A percentile compares a stretch with the other conserved stretches of the same genome.
These are phyloP conservation scores for Rhynchospora pubera DNA, from an alignment of 176 grass and related monocot genomes.

Conservation along the genomic window DNA sequence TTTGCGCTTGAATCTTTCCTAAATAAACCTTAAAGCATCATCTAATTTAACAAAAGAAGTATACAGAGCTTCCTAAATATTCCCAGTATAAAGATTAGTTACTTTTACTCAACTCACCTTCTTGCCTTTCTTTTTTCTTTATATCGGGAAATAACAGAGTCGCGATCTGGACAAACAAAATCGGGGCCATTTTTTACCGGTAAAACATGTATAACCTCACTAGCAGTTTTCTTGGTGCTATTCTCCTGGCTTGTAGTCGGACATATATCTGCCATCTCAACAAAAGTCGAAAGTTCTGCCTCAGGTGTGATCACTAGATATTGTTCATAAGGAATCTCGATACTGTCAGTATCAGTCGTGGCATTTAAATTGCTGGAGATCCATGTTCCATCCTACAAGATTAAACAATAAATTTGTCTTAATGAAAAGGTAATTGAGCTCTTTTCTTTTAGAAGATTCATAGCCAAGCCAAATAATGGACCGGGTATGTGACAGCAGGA, in stretches of 20 bases:
- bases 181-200: conserved; percentile 34
- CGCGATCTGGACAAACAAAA: conserved; percentile 46
- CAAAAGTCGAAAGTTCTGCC: conserved; percentile 33
- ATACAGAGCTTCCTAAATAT: neutral
- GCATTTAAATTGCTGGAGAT: neutral
- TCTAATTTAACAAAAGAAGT: neutral
- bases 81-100: neutral
- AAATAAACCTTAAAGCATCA: neutral
- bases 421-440: neutral
- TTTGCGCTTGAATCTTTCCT: neutral
- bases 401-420: neutral
- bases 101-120: conserved; percentile 34
- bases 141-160: conserved; percentile 67
- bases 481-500: neutral
- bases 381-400: conserved; percentile 26
- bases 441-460: neutral
- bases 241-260: conserved; percentile 20
- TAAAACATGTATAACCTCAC: conserved; percentile 25
- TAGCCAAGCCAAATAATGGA: neutral
- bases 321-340: conserved; percentile 28
- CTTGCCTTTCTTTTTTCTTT: conserved; percentile 95
- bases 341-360: conserved; percentile 20
- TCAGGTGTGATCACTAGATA: conserved; percentile 24
- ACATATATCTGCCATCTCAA: conserved; percentile 36
- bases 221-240: neutral